Percentiles rank a stretch among this genome's conserved stretches.
phyloP scores from a whole-genome alignment of 345 rosid species.

The Tarenaya hassleriana region DNA sequence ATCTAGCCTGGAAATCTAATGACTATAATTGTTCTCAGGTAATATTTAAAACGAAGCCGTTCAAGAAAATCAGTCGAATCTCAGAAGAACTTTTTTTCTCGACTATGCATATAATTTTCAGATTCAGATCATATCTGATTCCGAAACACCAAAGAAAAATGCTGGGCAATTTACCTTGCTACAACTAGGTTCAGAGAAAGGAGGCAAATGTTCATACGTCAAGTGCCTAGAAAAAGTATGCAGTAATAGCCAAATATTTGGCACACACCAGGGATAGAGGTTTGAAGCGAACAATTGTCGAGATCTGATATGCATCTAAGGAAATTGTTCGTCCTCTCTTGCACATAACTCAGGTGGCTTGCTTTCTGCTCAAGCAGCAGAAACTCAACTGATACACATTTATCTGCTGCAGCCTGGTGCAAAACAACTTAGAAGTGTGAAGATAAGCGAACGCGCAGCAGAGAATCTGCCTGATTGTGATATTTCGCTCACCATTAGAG shows the following conservation, averaged over 20 bases:
- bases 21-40: too few species aligned
- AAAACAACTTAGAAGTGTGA: conserved; percentile 7
- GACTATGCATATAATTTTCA: too few species aligned
- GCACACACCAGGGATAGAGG: conserved; percentile 52
- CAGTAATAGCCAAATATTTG: conserved; percentile 1
- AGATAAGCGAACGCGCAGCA: not conserved
- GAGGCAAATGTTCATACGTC: too few species aligned
- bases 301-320: conserved; percentile 60
- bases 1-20: conserved; percentile 7
- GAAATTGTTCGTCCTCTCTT: conserved; percentile 45
- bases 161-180: too few species aligned
- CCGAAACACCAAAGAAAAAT: too few species aligned
- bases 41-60: too few species aligned
- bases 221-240: not conserved
- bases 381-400: conserved; percentile 69
- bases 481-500: conserved; percentile 52
- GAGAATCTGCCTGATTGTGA: not conserved
- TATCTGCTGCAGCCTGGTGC: conserved; percentile 73
- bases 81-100: not conserved
- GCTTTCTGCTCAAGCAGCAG: conserved; percentile 51
- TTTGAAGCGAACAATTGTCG: conserved; percentile 68
- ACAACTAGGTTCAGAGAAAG: too few species aligned
- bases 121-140: too few species aligned
- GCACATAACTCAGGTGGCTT: conserved; percentile 41
- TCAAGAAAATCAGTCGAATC: not conserved